Percentiles rank a stretch among this genome's conserved stretches.
Conservation (phyloP, 345 rosid genomes). For the Brassica napus region DNA sequence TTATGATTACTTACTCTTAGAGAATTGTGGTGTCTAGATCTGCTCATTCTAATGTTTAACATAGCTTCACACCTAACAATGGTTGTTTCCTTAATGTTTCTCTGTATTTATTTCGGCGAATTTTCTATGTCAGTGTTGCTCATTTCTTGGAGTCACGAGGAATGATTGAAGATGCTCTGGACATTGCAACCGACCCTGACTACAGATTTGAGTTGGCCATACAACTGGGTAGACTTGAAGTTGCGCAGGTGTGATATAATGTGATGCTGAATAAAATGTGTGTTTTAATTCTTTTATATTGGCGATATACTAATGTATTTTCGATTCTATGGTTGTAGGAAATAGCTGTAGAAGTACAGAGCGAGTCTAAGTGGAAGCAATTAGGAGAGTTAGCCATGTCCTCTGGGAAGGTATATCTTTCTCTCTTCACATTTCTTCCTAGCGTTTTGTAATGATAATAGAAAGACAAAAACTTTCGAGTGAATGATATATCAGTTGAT, state of each 20-base stretch:
- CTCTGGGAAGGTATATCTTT: slow-evolving; percentile 69
- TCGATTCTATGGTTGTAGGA: slow-evolving; percentile 50
- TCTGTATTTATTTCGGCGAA: slow-evolving; percentile 9
- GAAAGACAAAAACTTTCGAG: neutral
- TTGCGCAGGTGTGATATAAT: slow-evolving; percentile 78
- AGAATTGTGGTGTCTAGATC: neutral
- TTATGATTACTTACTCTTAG: neutral
- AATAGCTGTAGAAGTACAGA: slow-evolving; percentile 76
- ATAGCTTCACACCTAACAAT: neutral
- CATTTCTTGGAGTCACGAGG: slow-evolving; percentile 97
- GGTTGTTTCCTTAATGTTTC: neutral
- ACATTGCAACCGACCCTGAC: slow-evolving; percentile 96
- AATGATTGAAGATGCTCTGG: slow-evolving; percentile 94
- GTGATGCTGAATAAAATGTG: slow-evolving; percentile 12
- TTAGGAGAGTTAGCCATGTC: slow-evolving; percentile 98
- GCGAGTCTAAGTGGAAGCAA: slow-evolving; percentile 98
- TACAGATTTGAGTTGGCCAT: slow-evolving; percentile 94
- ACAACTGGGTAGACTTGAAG: slow-evolving; percentile 87
- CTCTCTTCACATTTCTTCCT: neutral
- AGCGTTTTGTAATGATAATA: neutral
- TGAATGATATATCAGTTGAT: slow-evolving; percentile 1
- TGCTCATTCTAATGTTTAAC: slow-evolving; percentile 13
- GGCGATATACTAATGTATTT: neutral
- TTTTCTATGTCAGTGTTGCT: slow-evolving; percentile 69
- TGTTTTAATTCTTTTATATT: neutral